Conservation (phyloP, 306 rosid species). For the Gleditsia sinensis region DNA sequence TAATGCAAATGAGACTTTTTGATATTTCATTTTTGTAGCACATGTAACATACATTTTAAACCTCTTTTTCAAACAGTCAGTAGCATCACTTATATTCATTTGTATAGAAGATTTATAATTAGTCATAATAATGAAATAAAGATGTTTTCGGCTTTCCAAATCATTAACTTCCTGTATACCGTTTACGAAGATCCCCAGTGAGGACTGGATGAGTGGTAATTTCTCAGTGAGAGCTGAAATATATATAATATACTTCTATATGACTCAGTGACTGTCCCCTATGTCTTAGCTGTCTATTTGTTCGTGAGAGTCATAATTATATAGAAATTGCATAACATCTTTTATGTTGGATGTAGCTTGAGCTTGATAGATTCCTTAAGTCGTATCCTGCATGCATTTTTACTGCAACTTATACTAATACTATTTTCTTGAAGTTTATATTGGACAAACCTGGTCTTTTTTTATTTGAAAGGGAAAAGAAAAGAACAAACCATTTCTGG, state of each 20-base stretch:
- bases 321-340: no score
- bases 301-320: background rate
- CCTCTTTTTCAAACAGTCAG: background rate
- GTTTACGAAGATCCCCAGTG: no score
- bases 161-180: no score
- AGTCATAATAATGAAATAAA: background rate
- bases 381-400: background rate
- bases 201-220: no score
- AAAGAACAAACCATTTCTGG: background rate
- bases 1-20: background rate
- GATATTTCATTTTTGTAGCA: background rate
- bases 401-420: background rate
- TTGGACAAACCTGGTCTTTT: background rate
- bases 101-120: background rate
- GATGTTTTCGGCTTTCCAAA: background rate
- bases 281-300: background rate
- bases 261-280: background rate
- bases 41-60: background rate
- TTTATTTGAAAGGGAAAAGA: background rate
- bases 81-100: background rate
- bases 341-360: no score
- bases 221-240: no score
- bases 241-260: background rate
- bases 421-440: background rate
- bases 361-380: background rate